Base-by-base conservation (phyloP, 192 early-diverging fungal genomes). In the Bifiguratus adelaidae region DNA sequence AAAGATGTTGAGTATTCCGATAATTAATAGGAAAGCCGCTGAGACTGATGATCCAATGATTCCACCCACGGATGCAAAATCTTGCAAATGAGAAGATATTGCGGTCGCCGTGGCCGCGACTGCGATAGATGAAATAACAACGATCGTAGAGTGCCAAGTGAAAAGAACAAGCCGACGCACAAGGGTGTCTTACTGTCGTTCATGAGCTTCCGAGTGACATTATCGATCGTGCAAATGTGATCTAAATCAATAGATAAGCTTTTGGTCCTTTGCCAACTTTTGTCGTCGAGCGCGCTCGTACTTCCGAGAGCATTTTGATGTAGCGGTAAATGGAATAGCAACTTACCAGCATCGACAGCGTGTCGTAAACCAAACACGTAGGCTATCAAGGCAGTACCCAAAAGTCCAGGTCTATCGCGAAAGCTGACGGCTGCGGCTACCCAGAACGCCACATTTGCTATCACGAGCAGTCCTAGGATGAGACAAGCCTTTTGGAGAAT, bases 221-320 rank as follows among this genome's bases (percentile, higher is more conserved):
- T 85, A 47, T 85, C 82, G 50, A 85, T 85, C 2, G 82, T 81
- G 1, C 82, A 76, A 22, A 85, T 71, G 50, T 85, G 82, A 44
- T 85, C 82, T 60, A 26, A 30, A 19, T 30, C 32, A n/a, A n/a
- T n/a, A n/a, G n/a, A n/a, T n/a, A n/a, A n/a, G n/a, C n/a, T n/a
- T n/a, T n/a, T n/a, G n/a, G n/a, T n/a, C n/a, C n/a, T n/a, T n/a
- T n/a, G n/a, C n/a, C n/a, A n/a, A n/a, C n/a, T n/a, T n/a, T n/a
- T n/a, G n/a, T n/a, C n/a, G n/a, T n/a, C n/a, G n/a, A n/a, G n/a
- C n/a, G n/a, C n/a, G n/a, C n/a, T n/a, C n/a, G n/a, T n/a, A n/a
- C n/a, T n/a, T n/a, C n/a, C n/a, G 25, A 41, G 11, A 20, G 4
- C 4, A 3, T 38, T 20, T 41, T 20, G 7, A 15, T 20, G 25